Evolutionary conservation across 257 asterid genomes (phyloP).

Genomic region (Haberlea rhodopensis): DNA sequence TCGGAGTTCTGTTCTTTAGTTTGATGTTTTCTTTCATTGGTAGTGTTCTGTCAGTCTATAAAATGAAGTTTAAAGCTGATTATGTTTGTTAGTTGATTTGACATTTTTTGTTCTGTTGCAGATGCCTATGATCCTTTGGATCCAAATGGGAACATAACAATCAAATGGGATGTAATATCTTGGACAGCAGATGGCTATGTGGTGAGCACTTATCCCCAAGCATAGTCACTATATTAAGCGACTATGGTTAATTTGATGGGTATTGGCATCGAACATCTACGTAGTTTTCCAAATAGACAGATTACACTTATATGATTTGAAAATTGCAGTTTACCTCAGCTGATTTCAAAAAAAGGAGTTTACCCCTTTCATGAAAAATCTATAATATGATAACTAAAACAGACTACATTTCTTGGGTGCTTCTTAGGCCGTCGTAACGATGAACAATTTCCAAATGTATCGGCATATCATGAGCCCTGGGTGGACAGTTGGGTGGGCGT

Average conservation of each 20-base stretch:
- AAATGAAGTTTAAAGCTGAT: not conserved
- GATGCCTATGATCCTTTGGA: slow-evolving; percentile 89
- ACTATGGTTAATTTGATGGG: too few relatives aligned
- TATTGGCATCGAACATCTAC: too few relatives aligned
- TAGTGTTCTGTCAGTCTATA: slow-evolving; percentile 14
- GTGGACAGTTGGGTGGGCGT: slow-evolving; percentile 77
- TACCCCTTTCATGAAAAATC: too few relatives aligned
- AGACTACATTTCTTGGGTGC: not conserved
- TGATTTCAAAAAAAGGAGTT: too few relatives aligned
- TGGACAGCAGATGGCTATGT: slow-evolving; percentile 97
- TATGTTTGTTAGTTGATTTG: not conserved
- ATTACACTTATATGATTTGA: too few relatives aligned
- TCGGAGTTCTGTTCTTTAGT: slow-evolving; percentile 31
- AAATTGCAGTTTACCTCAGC: too few relatives aligned
- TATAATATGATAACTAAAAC: not conserved
- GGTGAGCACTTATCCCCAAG: slow-evolving; percentile 35
- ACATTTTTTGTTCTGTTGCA: slow-evolving; percentile 24
- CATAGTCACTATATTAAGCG: not conserved
- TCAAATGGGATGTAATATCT: slow-evolving; percentile 90
- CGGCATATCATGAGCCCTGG: slow-evolving; percentile 81
- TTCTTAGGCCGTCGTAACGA: slow-evolving; percentile 57
- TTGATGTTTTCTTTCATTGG: slow-evolving; percentile 50
- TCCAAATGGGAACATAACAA: slow-evolving; percentile 88
- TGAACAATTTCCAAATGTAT: slow-evolving; percentile 69
- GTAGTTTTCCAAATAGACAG: too few relatives aligned